phyloP scores from a whole-genome alignment of 1,284 basidiomycete genomes.

The Puccinia polysora region DNA sequence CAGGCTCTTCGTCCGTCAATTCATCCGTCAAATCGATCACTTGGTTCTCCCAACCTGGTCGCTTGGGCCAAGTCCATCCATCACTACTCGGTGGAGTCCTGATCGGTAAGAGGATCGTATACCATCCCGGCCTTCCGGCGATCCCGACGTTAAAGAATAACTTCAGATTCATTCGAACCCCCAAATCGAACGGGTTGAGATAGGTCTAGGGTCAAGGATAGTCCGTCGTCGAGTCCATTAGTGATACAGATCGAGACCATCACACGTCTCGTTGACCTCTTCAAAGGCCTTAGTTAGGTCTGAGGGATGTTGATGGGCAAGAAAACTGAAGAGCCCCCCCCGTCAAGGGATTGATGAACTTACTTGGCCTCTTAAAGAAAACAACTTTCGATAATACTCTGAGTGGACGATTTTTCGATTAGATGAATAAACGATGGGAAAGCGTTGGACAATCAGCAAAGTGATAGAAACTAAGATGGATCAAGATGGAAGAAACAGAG shows the following conservation, averaged over 20 bases:
- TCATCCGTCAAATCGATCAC: conserved; percentile 60
- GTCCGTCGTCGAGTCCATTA: neutral
- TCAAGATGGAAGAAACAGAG: neutral
- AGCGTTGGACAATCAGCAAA: neutral
- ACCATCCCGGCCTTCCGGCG: conserved; percentile 67
- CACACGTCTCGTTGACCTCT: neutral
- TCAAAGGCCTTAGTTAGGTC: neutral
- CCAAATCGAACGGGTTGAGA: conserved; percentile 86
- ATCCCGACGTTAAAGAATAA: conserved; percentile 81
- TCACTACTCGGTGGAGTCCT: conserved; percentile 76
- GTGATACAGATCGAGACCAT: neutral
- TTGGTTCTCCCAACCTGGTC: conserved; percentile 58
- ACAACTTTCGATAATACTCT: conserved; percentile 15
- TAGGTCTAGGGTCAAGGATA: conserved; percentile 56
- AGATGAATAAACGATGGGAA: neutral
- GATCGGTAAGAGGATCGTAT: conserved; percentile 74
- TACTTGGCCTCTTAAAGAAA: conserved; percentile 14
- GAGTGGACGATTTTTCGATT: neutral
- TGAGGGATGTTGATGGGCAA: neutral
- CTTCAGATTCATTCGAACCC: conserved; percentile 66
- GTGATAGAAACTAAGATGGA: neutral
- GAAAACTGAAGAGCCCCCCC: no score
- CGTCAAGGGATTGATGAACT: neutral
- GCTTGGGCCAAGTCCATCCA: conserved; percentile 74
- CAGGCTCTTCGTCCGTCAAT: conserved; percentile 52